Conservation (phyloP, 768 basidiomycete species). For the Leccinum arenicola region DNA sequence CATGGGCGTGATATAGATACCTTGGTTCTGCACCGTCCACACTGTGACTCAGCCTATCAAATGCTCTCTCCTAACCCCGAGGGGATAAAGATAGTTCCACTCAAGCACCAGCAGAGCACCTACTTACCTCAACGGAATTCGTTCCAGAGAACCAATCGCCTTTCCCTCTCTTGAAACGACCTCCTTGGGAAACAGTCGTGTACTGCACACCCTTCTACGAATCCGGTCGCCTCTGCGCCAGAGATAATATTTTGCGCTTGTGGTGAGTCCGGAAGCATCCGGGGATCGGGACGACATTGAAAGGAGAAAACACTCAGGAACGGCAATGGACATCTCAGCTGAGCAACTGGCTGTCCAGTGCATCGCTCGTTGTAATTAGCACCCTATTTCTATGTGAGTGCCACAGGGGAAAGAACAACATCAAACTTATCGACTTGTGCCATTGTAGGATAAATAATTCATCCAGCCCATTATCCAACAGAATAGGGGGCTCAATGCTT, state of each 20-base stretch:
- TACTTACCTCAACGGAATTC: slow-evolving; percentile 32
- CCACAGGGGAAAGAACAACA: background rate
- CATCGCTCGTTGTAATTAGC: slow-evolving; percentile 2
- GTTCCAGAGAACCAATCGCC: slow-evolving; percentile 32
- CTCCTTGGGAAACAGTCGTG: slow-evolving; percentile 20
- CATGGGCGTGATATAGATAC: slow-evolving; percentile 18
- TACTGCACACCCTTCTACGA: slow-evolving; percentile 39
- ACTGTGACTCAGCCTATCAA: background rate
- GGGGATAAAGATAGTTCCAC: slow-evolving; percentile 17
- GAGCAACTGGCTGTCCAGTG: background rate
- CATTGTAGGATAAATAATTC: slow-evolving; percentile 3
- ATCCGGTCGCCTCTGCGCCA: slow-evolving; percentile 33
- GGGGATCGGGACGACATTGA: slow-evolving; percentile 22
- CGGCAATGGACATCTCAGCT: background rate
- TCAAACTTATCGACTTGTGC: background rate
- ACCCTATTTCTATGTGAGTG: background rate
- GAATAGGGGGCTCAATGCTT: background rate
- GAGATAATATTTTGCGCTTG: background rate
- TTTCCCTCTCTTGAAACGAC: slow-evolving; percentile 36
- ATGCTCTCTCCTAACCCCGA: slow-evolving; percentile 29
- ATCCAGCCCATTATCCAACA: background rate
- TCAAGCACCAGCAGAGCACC: background rate
- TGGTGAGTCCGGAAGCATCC: slow-evolving; percentile 20
- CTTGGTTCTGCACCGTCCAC: slow-evolving; percentile 30
- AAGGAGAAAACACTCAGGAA: slow-evolving; percentile 4